Evolutionary conservation across 352 stramenopile genomes (phyloP), one percentile per base, ranked within the genome.

Genomic region (Globisporangium sylvaticum): DNA sequence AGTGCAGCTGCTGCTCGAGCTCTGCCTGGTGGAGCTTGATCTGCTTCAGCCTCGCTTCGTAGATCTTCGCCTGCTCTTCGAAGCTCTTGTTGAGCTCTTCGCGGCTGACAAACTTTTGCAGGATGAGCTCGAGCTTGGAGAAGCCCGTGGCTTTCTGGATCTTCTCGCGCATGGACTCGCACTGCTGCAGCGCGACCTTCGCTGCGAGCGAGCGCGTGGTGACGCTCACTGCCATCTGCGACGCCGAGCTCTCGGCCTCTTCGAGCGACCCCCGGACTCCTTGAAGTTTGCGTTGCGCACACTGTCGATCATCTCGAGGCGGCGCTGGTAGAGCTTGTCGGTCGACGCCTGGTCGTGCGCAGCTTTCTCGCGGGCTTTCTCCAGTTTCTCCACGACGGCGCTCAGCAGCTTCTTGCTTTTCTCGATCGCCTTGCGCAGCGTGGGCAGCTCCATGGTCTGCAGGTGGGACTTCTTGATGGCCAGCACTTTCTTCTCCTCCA

Each of bases 141-240:
- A 87, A 88, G 5, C 87, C 87, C 0, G 87, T 95, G 22, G 83
- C 85, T 44, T 89, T 89, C 58, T 93, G 84, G 32, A 95, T 91
- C 58, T 91, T 92, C 15, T 92, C 84, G 48, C 84, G 92, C 80
- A 94, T 92, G 42, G 80, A 77, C 54, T 95, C 82, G 62, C 84
- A 93, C 52, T 93, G 85, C 67, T 94, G 84, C 7, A 92, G 71
- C 29, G 85, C 87, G 8, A 91, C 75, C 65, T 92, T 92, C 6
- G 84, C 80, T 1, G 80, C 81, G 4, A 93, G 62, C 18, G 83
- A 91, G 3, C 78, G 78, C 1, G 83, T 87, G 0, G 72, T 77
- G 7, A 74, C 72, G 22, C 73, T 83, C 14, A 70, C 70, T 0
- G 73, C 67, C 58, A 83, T 71, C 27, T 75, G 60, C 1, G 68